Base-by-base conservation (phyloP, 257 asterid species). In the Scutellaria baicalensis region DNA sequence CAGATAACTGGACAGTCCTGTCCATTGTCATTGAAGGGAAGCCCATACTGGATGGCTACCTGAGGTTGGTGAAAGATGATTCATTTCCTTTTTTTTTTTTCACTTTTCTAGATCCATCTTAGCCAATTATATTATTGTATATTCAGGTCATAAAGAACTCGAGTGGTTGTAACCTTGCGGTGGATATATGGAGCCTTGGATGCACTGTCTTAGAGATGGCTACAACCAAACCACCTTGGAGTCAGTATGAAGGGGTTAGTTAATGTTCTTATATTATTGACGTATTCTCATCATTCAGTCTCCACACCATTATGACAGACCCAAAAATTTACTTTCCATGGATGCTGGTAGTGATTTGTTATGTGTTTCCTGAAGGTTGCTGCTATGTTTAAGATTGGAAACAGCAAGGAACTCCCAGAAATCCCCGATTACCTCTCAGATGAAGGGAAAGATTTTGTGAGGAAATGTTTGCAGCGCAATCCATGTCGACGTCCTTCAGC, bases 171-270 rank as follows among this genome's bases (percentile, higher is more conserved):
- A 83, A 65, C 78, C 80, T 87, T 10, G 84, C 87, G n/a, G 92
- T 81, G 71, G 96, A 89, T 77, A 76, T 87, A 70, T 89, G 95
- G 95, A 87, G 96, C 84, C 88, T 87, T 17, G 95, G 92, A 9
- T 89, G 96, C 81, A 81, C 91, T 23, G 78, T 85, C 71, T 57
- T 87, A 62, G 92, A 89, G 78, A 89, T 89, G 96, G 90, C 89
- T 64, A 81, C 94, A n/a, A 54, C 90, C 51, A 81, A 87, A 77
- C 87, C 92, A 48, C 92, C 89, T 52, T 86, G 93, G 84, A 71
- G 87, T 77, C 87, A 89, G 55, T 84, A 78, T 47, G 94, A 83
- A 82, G 89, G 86, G 87, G 94, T 86, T 8, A 55, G 82, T 77
- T 55, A 16, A 58, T 72, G 49, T 59, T 51, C 60, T 72, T 27